These are phyloP conservation scores for Apiotrichum siamense DNA, from an alignment of 1,284 basidiomycete genomes.

Conservation along the genomic window DNA sequence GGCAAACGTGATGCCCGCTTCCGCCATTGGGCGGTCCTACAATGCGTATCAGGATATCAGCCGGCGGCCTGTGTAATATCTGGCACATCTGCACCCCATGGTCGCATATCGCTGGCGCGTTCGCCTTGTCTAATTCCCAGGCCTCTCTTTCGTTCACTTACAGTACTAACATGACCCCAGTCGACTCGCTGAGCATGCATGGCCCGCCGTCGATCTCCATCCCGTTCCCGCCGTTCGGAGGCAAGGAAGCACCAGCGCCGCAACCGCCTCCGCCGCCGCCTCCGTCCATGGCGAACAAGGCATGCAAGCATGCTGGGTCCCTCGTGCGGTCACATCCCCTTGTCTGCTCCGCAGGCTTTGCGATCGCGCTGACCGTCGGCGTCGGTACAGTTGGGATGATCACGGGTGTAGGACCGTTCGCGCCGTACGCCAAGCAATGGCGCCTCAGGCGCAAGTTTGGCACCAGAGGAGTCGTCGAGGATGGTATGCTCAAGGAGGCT, in stretches of 20 bases:
- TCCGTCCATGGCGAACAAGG: constrained; percentile 4
- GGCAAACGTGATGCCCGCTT: too few relatives aligned
- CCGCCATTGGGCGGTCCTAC: too few relatives aligned
- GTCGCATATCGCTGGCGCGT: too few relatives aligned
- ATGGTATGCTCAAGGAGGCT: constrained; percentile 46
- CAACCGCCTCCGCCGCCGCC: constrained; percentile 31
- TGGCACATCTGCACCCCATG: too few relatives aligned
- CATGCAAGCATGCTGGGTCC: constrained; percentile 11
- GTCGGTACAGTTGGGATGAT: constrained; percentile 25
- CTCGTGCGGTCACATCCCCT: constrained; percentile 24
- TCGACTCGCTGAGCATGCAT: constrained; percentile 43
- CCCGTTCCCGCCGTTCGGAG: constrained; percentile 43
- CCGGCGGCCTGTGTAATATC: too few relatives aligned
- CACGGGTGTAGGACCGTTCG: constrained; percentile 13
- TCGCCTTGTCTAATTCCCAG: not conserved
- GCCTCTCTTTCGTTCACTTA: not conserved
- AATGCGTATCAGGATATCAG: too few relatives aligned
- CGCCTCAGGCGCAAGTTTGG: constrained; percentile 24
- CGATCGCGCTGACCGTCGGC: constrained; percentile 25
- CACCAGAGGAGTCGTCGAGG: constrained; percentile 30
- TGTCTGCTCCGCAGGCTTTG: constrained; percentile 20
- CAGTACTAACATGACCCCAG: constrained; percentile 21
- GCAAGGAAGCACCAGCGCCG: constrained; percentile 26
- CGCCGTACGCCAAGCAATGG: constrained; percentile 6
- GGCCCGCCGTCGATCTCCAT: constrained; percentile 43